Evolutionary conservation across 352 stramenopile genomes (phyloP).

Genomic region (Globisporangium rhizosaccharum): DNA sequence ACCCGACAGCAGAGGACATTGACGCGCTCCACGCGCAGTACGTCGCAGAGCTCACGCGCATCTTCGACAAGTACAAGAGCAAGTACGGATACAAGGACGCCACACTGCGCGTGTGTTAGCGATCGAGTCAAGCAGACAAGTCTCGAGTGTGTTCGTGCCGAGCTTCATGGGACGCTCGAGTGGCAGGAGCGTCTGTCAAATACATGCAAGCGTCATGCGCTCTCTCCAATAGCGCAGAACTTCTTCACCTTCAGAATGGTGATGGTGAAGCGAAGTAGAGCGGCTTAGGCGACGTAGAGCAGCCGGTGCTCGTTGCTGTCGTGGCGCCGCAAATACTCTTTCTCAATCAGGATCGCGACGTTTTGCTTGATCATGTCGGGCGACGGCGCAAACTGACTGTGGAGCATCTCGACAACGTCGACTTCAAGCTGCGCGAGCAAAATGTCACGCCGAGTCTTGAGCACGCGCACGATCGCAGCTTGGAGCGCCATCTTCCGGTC

Average conservation of each 20-base stretch:
- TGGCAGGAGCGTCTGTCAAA: not conserved
- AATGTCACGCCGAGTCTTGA: conserved; percentile 81
- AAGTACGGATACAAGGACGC: conserved; percentile 62
- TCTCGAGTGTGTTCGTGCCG: not conserved
- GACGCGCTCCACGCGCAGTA: conserved; percentile 65
- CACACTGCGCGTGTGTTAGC: conserved; percentile 50
- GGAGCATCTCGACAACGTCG: conserved; percentile 71
- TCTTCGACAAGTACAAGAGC: conserved; percentile 84
- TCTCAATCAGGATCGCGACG: conserved; percentile 78
- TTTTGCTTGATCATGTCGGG: conserved; percentile 63
- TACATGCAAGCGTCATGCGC: not conserved
- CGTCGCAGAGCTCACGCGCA: conserved; percentile 58
- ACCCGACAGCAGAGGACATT: conserved; percentile 58
- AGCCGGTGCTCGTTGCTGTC: conserved; percentile 51
- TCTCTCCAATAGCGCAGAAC: too few species aligned
- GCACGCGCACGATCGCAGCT: conserved; percentile 74
- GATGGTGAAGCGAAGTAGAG: too few species aligned
- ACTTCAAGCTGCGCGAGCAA: conserved; percentile 48
- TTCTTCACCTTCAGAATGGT: too few species aligned
- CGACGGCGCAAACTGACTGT: conserved; percentile 69
- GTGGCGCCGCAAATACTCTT: conserved; percentile 75
- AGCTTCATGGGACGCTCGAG: not conserved
- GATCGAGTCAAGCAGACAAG: not conserved
- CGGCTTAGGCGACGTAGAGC: conserved; percentile 57
- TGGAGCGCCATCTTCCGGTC: conserved; percentile 87